Conservation (phyloP, 2,329 filamentous ascomycete species). For the Apiospora koreana region DNA sequence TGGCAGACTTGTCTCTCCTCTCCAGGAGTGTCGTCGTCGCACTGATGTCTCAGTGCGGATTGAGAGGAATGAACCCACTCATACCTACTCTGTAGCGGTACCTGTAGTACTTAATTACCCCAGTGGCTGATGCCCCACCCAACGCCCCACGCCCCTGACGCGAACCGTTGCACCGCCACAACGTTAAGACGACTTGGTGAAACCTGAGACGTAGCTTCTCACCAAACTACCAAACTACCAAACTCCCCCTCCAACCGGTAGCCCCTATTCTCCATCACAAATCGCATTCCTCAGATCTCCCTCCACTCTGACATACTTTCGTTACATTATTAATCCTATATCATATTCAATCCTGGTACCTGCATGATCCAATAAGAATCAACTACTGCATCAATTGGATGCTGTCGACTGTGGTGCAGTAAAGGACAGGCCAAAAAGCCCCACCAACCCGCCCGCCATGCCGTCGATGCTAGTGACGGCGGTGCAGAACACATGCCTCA, state of each 20-base stretch:
- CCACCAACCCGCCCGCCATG: conserved; percentile 12
- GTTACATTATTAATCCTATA: not conserved
- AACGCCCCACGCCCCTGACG: not conserved
- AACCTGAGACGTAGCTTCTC: not conserved
- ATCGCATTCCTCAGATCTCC: not conserved
- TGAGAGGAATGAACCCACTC: no score
- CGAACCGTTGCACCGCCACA: not conserved
- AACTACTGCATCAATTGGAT: not conserved
- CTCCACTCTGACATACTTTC: not conserved
- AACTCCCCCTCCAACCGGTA: not conserved
- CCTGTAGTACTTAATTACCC: no score
- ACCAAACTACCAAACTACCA: no score
- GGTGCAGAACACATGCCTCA: conserved; percentile 18
- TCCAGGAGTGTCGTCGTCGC: no score
- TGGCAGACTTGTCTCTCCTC: no score
- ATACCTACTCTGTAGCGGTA: no score
- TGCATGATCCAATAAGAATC: not conserved
- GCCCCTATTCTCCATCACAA: not conserved
- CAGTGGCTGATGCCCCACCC: not conserved
- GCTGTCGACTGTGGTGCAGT: not conserved
- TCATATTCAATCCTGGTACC: not conserved
- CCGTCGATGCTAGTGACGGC: conserved; percentile 18
- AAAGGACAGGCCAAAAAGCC: not conserved
- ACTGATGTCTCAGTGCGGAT: no score
- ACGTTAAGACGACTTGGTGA: not conserved